These are phyloP conservation scores for Dittrichia graveolens DNA, from an alignment of 129 eudicot species.

Conservation along the genomic window DNA sequence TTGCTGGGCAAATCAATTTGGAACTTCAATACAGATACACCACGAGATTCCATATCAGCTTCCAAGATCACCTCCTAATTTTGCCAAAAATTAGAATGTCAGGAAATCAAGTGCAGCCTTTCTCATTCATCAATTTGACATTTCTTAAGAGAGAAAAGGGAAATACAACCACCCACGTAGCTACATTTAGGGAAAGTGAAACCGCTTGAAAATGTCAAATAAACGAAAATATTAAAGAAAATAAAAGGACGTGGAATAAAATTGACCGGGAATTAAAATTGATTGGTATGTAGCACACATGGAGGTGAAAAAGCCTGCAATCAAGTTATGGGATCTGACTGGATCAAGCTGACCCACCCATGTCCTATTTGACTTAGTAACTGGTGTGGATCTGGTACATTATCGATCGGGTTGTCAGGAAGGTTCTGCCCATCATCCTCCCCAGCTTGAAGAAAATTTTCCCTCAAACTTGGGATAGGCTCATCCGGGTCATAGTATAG, in stretches of 20 bases:
- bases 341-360: slow-evolving; percentile 3
- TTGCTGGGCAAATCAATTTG: neutral
- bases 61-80: slow-evolving; percentile 21
- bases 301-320: neutral
- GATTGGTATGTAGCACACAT: neutral
- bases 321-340: slow-evolving; percentile 7
- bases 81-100: slow-evolving; percentile 12
- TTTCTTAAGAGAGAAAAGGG: neutral
- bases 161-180: slow-evolving; percentile 4
- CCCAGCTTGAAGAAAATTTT: neutral
- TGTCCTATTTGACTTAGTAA: neutral
- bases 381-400: too few species aligned
- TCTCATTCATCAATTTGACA: too few species aligned
- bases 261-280: too few species aligned
- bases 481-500: neutral
- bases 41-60: neutral
- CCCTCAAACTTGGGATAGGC: slow-evolving; percentile 4
- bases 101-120: too few species aligned
- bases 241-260: slow-evolving; percentile 11
- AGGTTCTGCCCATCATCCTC: slow-evolving; percentile 9
- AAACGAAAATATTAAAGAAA: slow-evolving; percentile 12
- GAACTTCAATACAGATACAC: neutral
- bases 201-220: neutral
- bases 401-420: too few species aligned
- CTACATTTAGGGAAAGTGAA: slow-evolving; percentile 23